Percentiles rank a stretch among this genome's conserved stretches.
Evolutionary conservation across 2,329 filamentous ascomycete genomes (phyloP).

Genomic region (Ilyonectria destructans): DNA sequence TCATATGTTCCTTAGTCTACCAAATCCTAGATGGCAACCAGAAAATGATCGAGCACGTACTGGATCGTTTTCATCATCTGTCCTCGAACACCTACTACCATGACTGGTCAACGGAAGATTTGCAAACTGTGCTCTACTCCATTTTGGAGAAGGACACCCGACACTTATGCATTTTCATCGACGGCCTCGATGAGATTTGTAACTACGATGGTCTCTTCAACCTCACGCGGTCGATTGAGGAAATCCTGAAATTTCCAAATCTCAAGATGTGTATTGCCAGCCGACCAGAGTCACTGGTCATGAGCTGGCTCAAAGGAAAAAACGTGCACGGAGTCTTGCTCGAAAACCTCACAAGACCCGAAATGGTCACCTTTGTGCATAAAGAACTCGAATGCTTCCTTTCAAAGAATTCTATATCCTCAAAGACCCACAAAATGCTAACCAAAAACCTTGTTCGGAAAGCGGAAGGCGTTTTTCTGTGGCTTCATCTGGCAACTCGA

Average conservation of each 20-base stretch:
- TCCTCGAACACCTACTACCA: constrained; percentile 23
- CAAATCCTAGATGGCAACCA: constrained; percentile 14
- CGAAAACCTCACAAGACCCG: constrained; percentile 28
- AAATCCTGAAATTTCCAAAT: neutral
- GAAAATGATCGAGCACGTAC: neutral
- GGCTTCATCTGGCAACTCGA: constrained; percentile 19
- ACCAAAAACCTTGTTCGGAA: neutral
- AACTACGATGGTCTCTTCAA: constrained; percentile 15
- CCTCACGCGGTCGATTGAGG: constrained; percentile 2
- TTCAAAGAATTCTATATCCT: neutral
- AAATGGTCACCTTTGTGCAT: constrained; percentile 18
- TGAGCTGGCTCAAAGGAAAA: constrained; percentile 12
- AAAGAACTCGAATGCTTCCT: constrained; percentile 16
- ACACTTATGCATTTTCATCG: constrained; percentile 38
- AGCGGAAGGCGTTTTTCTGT: constrained; percentile 28
- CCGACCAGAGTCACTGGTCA: constrained; percentile 28
- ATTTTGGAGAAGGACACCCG: constrained; percentile 17
- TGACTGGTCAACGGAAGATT: constrained; percentile 40
- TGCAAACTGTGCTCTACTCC: constrained; percentile 13
- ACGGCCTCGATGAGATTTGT: constrained; percentile 39
- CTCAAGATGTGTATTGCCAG: constrained; percentile 39
- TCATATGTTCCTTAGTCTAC: constrained; percentile 47
- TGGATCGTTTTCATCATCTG: constrained; percentile 24
- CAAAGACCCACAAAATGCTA: neutral
- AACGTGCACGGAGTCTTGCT: constrained; percentile 11